Evolutionary conservation across 2,329 filamentous ascomycete genomes (phyloP), one percentile per base, ranked within the genome.

Genomic region (Phialophora verrucosa): DNA sequence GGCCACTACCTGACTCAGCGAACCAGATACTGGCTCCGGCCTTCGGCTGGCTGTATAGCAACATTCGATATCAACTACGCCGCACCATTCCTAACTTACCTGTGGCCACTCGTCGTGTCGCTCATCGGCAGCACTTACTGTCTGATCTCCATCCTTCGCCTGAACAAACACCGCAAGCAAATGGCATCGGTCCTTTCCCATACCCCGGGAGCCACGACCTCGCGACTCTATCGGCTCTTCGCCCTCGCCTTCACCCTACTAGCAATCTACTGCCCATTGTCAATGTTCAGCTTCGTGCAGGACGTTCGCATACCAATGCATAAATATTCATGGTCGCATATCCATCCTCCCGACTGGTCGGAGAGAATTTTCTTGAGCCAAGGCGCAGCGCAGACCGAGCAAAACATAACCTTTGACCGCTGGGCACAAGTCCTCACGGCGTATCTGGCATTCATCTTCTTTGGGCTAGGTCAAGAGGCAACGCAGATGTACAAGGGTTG

Each of bases 391-490:
- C 83, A 82, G 65, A 73, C 84, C 25, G 44, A 77, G 49, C 82
- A 84, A 42, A 10, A 69, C 1, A 77, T 85, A 47, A 74, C 79
- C 51, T 84, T 84, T 66, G 85, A 89, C 72, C 82, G 84, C 32
- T 91, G 86, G 85, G 79, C 85, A 23, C 82, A 84, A 55, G 77
- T 89, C 10, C 80, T 73, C 0, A 78, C 82, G 3, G 85, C 84
- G 0, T 82, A 85, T 65, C 65, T 87, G 29, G 76, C 87, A 12
- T 90, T 90, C 73, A 60, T 84, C n/a, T 85, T 88, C 72, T 90
- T 90, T 70, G 88, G 89, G 8, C 83, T 87, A 17, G 88, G 88
- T 32, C 79, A 78, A 29, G 88, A 91, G 72, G 88, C 88, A 0
- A 77, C 80, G 3, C 77, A 79, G 27, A 83, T 86, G 75, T 89